Evolutionary conservation across 306 rosid species (phyloP), one percentile per base, ranked within the genome.

Genomic region (Pterocarpus santalinus): DNA sequence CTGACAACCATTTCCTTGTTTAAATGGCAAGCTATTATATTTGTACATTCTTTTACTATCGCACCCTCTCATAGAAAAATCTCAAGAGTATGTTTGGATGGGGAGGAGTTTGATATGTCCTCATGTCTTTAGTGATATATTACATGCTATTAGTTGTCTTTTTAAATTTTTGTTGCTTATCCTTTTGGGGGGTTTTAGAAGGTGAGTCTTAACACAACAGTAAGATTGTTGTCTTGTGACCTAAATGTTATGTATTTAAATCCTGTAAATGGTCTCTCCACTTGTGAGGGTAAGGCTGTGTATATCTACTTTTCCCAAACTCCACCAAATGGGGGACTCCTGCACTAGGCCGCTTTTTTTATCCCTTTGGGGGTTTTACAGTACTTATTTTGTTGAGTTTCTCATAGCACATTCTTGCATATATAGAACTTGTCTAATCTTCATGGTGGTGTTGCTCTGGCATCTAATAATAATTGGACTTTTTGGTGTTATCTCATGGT

Each of bases 371-470:
- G 28, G 28, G 28, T 22, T 22, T 22, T 22, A 22, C 28, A 22
- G 28, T 46, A 4, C 69, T 63, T 53, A n/a, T 43, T 56, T 65
- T 65, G 69, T 73, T 74, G 22, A 74, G 35, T 56, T 65, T 81
- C 36, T 15, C 63, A 7, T 75, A 17, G 75, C 61, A 55, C 41
- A 56, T 16, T n/a, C 64, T 15, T 74, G 68, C 30, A 14, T 63
- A 58, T 70, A 53, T 52, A 53, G 41, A 69, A 82, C 74, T 41
- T 69, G 60, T 77, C 11, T 52, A 7, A 33, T 75, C 63, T 64
- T 7, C 36, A 70, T 12, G 69, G 16, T 17, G 79, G 34, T 53
- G 70, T 64, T 43, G 12, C 69, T 39, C 43, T 62, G 30, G 77
- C 66, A 22, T 32, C 63, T 53, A 61, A 41, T 61, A 62, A 69